Evolutionary conservation across 257 asterid species (phyloP).

Genomic region (Lycium ferocissimum): DNA sequence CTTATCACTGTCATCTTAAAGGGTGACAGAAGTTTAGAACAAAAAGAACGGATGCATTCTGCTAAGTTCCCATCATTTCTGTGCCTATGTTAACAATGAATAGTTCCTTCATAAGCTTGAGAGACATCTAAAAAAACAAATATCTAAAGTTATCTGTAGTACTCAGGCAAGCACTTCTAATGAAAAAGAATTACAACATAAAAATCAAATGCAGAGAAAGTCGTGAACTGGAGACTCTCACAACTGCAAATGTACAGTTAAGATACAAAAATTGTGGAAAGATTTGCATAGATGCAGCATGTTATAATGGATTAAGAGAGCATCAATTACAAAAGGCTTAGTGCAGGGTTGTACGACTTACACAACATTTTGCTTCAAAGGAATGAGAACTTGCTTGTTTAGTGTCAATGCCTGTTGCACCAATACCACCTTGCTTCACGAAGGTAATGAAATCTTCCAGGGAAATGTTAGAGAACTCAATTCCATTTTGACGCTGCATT

Average conservation of each 20-base stretch:
- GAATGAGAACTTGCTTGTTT: slow-evolving; percentile 61
- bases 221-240: slow-evolving; percentile 14
- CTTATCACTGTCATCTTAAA: neutral
- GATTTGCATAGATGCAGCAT: neutral
- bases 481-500: slow-evolving; percentile 65
- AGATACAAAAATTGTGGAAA: neutral
- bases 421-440: slow-evolving; percentile 47
- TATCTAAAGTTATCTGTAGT: neutral
- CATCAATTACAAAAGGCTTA: slow-evolving; percentile 8
- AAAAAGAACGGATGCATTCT: slow-evolving; percentile 18
- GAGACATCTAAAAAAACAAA: neutral
- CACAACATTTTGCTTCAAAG: slow-evolving; percentile 61
- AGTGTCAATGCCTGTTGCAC: slow-evolving; percentile 41
- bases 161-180: slow-evolving; percentile 20
- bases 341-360: slow-evolving; percentile 44
- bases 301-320: slow-evolving; percentile 7
- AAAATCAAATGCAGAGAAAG: slow-evolving; percentile 21
- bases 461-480: slow-evolving; percentile 48
- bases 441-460: slow-evolving; percentile 56
- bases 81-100: slow-evolving; percentile 17
- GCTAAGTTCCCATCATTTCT: slow-evolving; percentile 16
- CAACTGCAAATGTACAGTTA: neutral
- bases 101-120: slow-evolving; percentile 15
- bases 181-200: slow-evolving; percentile 14
- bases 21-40: neutral